Conservation (phyloP, 768 basidiomycete genomes). For the Nidula microcarpa region DNA sequence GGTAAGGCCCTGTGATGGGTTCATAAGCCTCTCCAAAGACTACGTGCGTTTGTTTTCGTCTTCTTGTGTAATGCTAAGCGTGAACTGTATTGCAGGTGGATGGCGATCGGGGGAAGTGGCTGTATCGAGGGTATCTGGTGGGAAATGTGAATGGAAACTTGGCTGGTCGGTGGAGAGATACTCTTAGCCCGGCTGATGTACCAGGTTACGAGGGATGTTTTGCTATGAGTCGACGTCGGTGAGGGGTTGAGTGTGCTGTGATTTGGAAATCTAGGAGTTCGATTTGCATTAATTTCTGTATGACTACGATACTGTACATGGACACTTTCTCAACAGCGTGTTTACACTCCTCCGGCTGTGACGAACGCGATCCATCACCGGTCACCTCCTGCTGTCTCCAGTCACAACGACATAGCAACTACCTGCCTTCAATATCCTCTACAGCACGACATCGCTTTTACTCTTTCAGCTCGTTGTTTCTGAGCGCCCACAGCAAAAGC, state of each 20-base stretch:
- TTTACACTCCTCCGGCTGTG: no score
- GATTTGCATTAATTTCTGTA: no score
- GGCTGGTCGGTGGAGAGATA: conserved; percentile 87
- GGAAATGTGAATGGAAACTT: conserved; percentile 67
- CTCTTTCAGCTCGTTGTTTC: no score
- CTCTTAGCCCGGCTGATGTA: conserved; percentile 56
- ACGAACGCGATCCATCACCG: no score
- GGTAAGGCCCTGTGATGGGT: conserved; percentile 77
- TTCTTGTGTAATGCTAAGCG: conserved; percentile 3
- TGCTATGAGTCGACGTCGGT: conserved; percentile 65
- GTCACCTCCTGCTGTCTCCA: no score
- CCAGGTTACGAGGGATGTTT: conserved; percentile 87
- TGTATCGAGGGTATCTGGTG: conserved; percentile 82
- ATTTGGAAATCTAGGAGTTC: no score
- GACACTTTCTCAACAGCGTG: no score
- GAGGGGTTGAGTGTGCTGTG: conserved; percentile 4
- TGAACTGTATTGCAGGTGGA: conserved; percentile 40
- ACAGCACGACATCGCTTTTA: no score
- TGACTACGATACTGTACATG: no score
- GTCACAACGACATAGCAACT: no score
- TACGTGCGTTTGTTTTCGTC: conserved; percentile 49
- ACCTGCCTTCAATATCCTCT: no score
- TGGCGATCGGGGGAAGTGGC: conserved; percentile 76
- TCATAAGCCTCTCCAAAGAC: conserved; percentile 80
- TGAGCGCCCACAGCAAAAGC: no score